Evolutionary conservation across 352 stramenopile species (phyloP).

Genomic region (Saprolegnia parasitica): DNA sequence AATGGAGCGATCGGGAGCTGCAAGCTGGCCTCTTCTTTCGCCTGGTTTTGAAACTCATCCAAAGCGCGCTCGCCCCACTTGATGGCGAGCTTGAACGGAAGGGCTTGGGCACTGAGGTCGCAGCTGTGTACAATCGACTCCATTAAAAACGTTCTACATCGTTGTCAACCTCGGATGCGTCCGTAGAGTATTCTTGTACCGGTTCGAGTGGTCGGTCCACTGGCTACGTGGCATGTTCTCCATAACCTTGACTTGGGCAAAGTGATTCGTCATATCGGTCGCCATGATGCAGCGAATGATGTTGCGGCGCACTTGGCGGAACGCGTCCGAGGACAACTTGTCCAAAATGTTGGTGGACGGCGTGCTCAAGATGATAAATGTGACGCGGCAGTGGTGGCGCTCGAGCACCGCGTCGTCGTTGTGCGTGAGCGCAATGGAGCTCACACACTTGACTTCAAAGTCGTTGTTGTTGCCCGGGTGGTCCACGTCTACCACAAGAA

Average conservation of each 20-base stretch:
- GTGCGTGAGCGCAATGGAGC: slow-evolving; percentile 69
- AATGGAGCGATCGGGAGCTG: slow-evolving; percentile 59
- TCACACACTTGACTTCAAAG: slow-evolving; percentile 70
- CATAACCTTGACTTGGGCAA: slow-evolving; percentile 59
- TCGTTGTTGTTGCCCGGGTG: slow-evolving; percentile 80
- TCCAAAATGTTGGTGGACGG: slow-evolving; percentile 57
- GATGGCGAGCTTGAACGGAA: slow-evolving; percentile 49
- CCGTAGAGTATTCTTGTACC: no score
- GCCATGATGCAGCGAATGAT: slow-evolving; percentile 65
- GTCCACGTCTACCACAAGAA: slow-evolving; percentile 47
- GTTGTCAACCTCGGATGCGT: slow-evolving; percentile 23
- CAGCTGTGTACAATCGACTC: slow-evolving; percentile 59
- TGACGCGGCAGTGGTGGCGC: slow-evolving; percentile 69
- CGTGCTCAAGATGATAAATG: slow-evolving; percentile 63
- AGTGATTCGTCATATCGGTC: slow-evolving; percentile 74
- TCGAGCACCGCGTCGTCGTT: slow-evolving; percentile 80
- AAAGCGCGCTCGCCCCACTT: slow-evolving; percentile 60
- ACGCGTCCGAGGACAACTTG: slow-evolving; percentile 42
- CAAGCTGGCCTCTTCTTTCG: slow-evolving; percentile 54
- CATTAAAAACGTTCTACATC: slow-evolving; percentile 45
- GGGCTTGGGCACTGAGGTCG: slow-evolving; percentile 63
- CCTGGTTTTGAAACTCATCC: slow-evolving; percentile 71
- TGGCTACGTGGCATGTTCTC: slow-evolving; percentile 48
- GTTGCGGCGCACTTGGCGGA: slow-evolving; percentile 46
- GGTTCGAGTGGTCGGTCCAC: slow-evolving; percentile 33